Conservation (phyloP, 345 rosid genomes). For the Laguncularia racemosa region DNA sequence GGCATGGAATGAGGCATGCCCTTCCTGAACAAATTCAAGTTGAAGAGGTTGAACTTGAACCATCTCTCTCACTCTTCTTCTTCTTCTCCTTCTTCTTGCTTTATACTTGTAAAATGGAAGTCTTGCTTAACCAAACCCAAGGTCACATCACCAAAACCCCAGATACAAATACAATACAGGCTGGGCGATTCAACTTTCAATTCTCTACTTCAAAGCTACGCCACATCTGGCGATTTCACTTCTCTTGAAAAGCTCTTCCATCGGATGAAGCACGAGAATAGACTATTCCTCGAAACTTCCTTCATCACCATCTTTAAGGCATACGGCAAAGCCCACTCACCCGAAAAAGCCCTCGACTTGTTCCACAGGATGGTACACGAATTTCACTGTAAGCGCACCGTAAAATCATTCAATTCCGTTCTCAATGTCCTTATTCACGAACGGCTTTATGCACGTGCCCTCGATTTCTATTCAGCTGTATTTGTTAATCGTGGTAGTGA, state of each 20-base stretch:
- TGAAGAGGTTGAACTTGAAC: no score
- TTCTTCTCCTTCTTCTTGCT: no score
- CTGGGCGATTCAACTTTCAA: conserved; percentile 77
- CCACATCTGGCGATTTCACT: conserved; percentile 45
- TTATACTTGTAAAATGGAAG: no score
- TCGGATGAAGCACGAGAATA: conserved; percentile 54
- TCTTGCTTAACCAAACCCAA: no score
- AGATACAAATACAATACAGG: conserved; percentile 14
- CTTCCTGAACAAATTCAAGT: no score
- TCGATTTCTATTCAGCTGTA: conserved; percentile 48
- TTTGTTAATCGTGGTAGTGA: conserved; percentile 33
- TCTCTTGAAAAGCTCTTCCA: conserved; percentile 49
- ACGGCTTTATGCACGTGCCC: conserved; percentile 43
- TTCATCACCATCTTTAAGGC: conserved; percentile 62
- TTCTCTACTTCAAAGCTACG: conserved; percentile 50
- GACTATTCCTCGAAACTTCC: conserved; percentile 47
- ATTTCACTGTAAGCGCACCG: conserved; percentile 63
- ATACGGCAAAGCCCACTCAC: conserved; percentile 60
- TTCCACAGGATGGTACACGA: conserved; percentile 57
- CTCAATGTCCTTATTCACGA: conserved; percentile 60
- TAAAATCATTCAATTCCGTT: conserved; percentile 82
- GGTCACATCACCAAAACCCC: no score
- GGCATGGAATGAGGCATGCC: no score
- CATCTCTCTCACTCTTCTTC: no score
- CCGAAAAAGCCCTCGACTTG: conserved; percentile 54